Conservation (phyloP, 23 red algal species). For the Rhodosorus marinus region DNA sequence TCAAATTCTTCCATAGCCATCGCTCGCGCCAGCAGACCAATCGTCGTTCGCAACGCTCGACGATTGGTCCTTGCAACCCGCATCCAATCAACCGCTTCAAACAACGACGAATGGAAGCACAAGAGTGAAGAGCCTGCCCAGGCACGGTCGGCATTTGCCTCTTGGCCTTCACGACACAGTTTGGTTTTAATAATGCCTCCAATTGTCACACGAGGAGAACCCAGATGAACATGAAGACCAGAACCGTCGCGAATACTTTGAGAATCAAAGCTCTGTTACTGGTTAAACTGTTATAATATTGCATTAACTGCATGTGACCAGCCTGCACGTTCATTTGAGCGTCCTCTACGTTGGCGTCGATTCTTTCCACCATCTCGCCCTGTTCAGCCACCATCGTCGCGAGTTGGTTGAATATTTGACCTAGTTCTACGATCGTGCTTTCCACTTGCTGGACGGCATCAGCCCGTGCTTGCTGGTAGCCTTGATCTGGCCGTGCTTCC, state of each 20-base stretch:
- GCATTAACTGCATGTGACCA: slow-evolving; percentile 67
- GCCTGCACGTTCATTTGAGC: slow-evolving; percentile 56
- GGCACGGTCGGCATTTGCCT: too few relatives aligned
- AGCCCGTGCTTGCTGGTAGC: slow-evolving; percentile 57
- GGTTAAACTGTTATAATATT: slow-evolving; percentile 77
- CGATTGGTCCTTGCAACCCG: too few relatives aligned
- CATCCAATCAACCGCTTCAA: too few relatives aligned
- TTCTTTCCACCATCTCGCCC: slow-evolving; percentile 90
- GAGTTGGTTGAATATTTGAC: slow-evolving; percentile 99
- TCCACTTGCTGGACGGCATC: slow-evolving; percentile 84
- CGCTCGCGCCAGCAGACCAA: too few relatives aligned
- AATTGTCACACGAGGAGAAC: slow-evolving; percentile 74
- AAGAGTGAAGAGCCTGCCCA: too few relatives aligned
- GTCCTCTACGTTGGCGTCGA: slow-evolving; percentile 92
- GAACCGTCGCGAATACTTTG: slow-evolving; percentile 78
- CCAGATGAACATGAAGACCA: slow-evolving; percentile 82
- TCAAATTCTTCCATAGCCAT: too few relatives aligned
- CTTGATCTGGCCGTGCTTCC: slow-evolving; percentile 18
- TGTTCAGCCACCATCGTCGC: slow-evolving; percentile 96
- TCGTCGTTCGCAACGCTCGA: too few relatives aligned
- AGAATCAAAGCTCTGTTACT: slow-evolving; percentile 83
- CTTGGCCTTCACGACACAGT: too few relatives aligned
- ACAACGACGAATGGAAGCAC: too few relatives aligned
- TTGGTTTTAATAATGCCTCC: too few relatives aligned
- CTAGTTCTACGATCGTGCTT: slow-evolving; percentile 90